phyloP scores from a whole-genome alignment of 1,139 yeast species.

The Yarrowia galli region DNA sequence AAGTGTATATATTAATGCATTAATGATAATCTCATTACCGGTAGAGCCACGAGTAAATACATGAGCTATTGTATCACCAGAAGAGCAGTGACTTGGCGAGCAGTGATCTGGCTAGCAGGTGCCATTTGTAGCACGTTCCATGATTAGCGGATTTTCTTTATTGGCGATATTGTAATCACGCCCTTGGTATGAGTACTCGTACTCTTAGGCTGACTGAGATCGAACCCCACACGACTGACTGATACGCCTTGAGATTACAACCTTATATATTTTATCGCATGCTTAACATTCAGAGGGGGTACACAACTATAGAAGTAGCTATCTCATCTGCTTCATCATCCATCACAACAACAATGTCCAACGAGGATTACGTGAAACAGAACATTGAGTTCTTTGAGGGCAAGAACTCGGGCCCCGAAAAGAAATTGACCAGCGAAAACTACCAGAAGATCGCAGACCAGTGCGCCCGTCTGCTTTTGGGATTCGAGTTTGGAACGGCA shows the following conservation, averaged over 20 bases:
- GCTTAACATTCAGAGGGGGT: not conserved
- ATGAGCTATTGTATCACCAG: no score
- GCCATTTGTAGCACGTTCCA: no score
- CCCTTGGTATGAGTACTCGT: no score
- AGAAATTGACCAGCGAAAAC: constrained; percentile 20
- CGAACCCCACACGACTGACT: no score
- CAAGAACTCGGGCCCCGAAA: constrained; percentile 14
- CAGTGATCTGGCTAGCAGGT: no score
- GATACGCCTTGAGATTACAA: constrained; percentile 9
- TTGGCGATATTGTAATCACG: no score
- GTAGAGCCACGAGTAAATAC: no score
- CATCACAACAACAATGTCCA: constrained; percentile 10
- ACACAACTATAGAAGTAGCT: no score
- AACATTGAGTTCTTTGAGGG: constrained; percentile 32
- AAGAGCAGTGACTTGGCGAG: no score
- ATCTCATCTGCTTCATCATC: not conserved
- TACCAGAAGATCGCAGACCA: constrained; percentile 35
- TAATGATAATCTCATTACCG: not conserved
- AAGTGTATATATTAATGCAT: constrained; percentile 29
- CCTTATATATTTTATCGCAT: not conserved
- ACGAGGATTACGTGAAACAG: constrained; percentile 19
- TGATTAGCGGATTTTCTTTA: no score
- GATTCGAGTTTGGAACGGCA: constrained; percentile 31
- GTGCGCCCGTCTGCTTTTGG: constrained; percentile 14
- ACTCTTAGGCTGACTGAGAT: no score